Percentiles rank a stretch among this genome's conserved stretches.
phyloP scores from a whole-genome alignment of 2,329 filamentous ascomycete species.

The Metarhizium anisopliae region DNA sequence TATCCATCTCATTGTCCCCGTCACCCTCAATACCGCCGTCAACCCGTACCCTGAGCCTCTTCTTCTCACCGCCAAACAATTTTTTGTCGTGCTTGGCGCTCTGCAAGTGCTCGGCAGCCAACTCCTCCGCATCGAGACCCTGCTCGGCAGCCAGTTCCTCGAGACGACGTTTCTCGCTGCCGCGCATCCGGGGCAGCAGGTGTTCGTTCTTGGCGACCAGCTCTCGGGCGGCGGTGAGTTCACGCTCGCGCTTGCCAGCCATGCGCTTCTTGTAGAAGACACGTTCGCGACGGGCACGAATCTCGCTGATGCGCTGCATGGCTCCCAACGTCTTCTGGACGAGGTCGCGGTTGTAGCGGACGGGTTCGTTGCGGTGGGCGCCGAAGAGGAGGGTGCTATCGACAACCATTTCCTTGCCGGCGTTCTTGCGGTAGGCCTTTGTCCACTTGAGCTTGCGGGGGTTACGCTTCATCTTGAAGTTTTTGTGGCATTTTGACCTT shows the following conservation, averaged over 20 bases:
- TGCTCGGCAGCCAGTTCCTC: slow-evolving; percentile 44
- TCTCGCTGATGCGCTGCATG: slow-evolving; percentile 85
- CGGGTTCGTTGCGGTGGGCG: slow-evolving; percentile 84
- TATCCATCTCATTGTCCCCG: slow-evolving; percentile 23
- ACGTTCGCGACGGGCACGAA: slow-evolving; percentile 72
- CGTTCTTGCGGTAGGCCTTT: slow-evolving; percentile 74
- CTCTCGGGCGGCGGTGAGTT: slow-evolving; percentile 73
- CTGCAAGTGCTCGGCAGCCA: slow-evolving; percentile 22
- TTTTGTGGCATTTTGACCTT: slow-evolving; percentile 45
- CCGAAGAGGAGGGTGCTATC: slow-evolving; percentile 91
- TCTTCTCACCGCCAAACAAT: slow-evolving; percentile 34
- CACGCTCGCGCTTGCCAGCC: slow-evolving; percentile 78
- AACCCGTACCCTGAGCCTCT: slow-evolving; percentile 26
- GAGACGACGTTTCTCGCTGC: slow-evolving; percentile 51
- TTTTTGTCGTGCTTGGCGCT: slow-evolving; percentile 14
- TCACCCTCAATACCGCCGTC: slow-evolving; percentile 21
- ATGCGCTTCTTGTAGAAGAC: slow-evolving; percentile 92
- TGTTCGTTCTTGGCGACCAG: slow-evolving; percentile 89
- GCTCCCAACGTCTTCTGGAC: slow-evolving; percentile 80
- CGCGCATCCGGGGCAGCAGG: slow-evolving; percentile 67
- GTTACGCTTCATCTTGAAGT: slow-evolving; percentile 98
- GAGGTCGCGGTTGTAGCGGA: slow-evolving; percentile 92
- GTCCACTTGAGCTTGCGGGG: slow-evolving; percentile 96
- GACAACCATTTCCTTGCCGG: slow-evolving; percentile 83
- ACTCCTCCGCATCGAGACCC: slow-evolving; percentile 37